Evolutionary conservation across 768 basidiomycete genomes (phyloP), one percentile per base, ranked within the genome.

Genomic region (Rhizopogon rudus): DNA sequence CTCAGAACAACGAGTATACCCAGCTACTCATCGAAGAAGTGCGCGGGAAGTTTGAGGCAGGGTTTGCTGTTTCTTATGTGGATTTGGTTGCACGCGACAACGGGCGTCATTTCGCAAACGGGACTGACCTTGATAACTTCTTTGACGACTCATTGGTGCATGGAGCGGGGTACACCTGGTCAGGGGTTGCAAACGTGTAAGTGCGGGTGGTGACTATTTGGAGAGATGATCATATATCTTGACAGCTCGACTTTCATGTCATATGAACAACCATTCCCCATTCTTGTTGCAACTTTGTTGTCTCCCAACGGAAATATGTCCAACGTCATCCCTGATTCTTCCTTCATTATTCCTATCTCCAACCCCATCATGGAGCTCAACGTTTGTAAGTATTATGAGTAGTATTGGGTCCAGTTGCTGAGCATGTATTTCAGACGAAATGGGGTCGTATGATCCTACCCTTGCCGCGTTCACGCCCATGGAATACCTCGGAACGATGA

Each of bases 391-490:
- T 54, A 28, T 55, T 33, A 4, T 12, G 5, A 5, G 29, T 37
- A 28, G 6, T 17, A 20, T 6, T 12, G 7, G 10, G 12, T 25
- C 20, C 31, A 22, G 14, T 40, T 40, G 40, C 28, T 16, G 28
- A 33, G 12, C 33, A 12, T 33, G 22, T 14, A 1, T 37, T 31
- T 37, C 43, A 58, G 63, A 53, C 48, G 60, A 64, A 46, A 61
- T 65, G 45, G 71, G 71, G 9, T 67, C 65, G 0, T 72, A 63
- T 52, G 67, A 72, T 50, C 62, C 71, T 40, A 65, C 64, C n/a
- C 63, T 68, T 12, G 66, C 71, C 2, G 73, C 75, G 2, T 76
- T 75, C 54, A 72, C 74, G 1, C 65, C 69, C 0, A 60, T 71
- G 41, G 65, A 74, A 45, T 76, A 73, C 60, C 61, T 55, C 8